Evolutionary conservation across 169 alveolate genomes (phyloP).

Genomic region (Toxoplasma gondii): DNA sequence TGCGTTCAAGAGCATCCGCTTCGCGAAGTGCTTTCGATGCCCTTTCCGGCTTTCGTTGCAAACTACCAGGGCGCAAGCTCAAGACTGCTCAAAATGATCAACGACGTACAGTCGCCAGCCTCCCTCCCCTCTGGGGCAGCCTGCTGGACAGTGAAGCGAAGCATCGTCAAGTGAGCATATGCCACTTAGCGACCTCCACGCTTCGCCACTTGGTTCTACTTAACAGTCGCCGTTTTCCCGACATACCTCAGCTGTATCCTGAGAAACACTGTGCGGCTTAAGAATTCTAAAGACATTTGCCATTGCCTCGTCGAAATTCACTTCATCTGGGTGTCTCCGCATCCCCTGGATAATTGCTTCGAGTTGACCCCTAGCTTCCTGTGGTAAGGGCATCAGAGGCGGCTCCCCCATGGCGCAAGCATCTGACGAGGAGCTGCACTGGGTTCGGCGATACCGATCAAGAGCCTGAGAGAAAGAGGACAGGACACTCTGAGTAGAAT

Average conservation of each 20-base stretch:
- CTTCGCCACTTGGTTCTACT: no score
- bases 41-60: no score
- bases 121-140: no score
- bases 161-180: no score
- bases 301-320: constrained; percentile 84
- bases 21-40: no score
- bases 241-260: neutral
- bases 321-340: constrained; percentile 75
- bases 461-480: neutral
- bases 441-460: neutral
- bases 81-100: no score
- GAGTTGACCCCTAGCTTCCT: constrained; percentile 79
- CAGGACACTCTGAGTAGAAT: neutral
- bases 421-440: neutral
- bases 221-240: no score
- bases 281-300: constrained; percentile 42
- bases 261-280: neutral
- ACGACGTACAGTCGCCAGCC: no score
- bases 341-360: constrained; percentile 69
- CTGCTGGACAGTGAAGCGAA: no score
- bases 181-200: no score
- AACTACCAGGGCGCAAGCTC: no score
- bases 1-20: no score
- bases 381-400: constrained; percentile 72
- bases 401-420: constrained; percentile 53